Base-by-base conservation (phyloP, 176 grass and related monocot species). In the Saccharum spontaneum region DNA sequence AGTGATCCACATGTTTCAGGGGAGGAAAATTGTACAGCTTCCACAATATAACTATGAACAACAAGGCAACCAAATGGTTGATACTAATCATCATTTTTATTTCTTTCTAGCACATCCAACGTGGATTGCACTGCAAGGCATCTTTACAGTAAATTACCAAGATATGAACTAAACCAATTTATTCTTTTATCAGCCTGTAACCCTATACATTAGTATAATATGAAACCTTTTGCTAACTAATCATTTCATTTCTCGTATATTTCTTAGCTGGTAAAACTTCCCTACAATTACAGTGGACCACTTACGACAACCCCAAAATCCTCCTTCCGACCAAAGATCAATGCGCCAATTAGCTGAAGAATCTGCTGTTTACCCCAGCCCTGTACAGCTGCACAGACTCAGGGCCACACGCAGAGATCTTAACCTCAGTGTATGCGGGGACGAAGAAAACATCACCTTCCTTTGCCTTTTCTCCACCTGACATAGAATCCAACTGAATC, bases 391-490 rank as follows among this genome's bases (percentile, higher is more conserved):
- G 88, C 78, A 94, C 33, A 33, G 40, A 64, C 36, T 59, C 86
- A 39, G 50, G 43, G 52, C 67, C 79, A 76, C 22, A 54, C 9
- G 93, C 86, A 67, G 69, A 92, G 46, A 98, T 30, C 45, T 37
- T 88, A 67, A 93, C 77, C 92, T 92, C 88, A 22, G 84, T 83
- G 77, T 90, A 45, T 18, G 96, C 89, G 0, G 91, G 81, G 6
- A 94, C 66, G 54, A 98, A 98, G 78, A 92, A 90, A 67, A 92
- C 93, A 68, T 94, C 91, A 20, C 96, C 91, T 72, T 89, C 87
- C 5, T 57, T 86, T 24, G 87, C 79, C 37, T 74, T 92, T 88
- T 88, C 87, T 23, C 86, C 33, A 3, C 77, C 68, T 31, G 65
- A 34, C 23, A 46, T 26, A 44, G 67, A 83, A 82, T 84, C 83